Conservation (phyloP, 805 yeast species). For the Yarrowia sp. region DNA sequence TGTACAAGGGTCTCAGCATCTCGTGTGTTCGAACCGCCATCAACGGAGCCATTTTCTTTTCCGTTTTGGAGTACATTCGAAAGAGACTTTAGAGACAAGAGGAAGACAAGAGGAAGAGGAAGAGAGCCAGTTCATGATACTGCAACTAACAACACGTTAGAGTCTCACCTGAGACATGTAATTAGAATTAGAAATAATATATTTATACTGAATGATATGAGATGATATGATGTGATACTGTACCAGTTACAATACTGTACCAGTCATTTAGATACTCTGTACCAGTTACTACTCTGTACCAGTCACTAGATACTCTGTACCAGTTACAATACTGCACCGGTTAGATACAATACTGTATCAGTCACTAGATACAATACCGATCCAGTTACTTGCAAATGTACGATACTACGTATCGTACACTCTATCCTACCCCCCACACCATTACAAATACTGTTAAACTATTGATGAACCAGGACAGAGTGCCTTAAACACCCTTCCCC, state of each 20-base stretch:
- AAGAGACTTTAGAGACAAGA: not conserved
- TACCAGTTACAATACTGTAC: too few relatives aligned
- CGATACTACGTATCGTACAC: too few relatives aligned
- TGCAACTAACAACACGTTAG: not conserved
- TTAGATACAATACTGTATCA: too few relatives aligned
- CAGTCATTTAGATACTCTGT: too few relatives aligned
- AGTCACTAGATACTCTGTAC: too few relatives aligned
- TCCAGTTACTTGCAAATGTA: too few relatives aligned
- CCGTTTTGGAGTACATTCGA: constrained; percentile 41
- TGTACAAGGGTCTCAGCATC: constrained; percentile 77
- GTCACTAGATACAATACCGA: too few relatives aligned
- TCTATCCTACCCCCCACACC: too few relatives aligned
- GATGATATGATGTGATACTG: too few relatives aligned
- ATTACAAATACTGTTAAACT: not conserved
- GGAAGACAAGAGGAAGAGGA: too few relatives aligned
- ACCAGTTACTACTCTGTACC: too few relatives aligned
- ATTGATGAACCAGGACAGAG: not conserved
- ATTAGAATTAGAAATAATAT: constrained; percentile 7
- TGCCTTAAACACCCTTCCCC: not conserved
- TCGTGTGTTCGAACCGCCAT: constrained; percentile 67
- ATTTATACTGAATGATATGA: not conserved
- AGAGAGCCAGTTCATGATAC: not conserved
- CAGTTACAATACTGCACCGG: too few relatives aligned
- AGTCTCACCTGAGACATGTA: constrained; percentile 4
- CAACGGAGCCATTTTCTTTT: constrained; percentile 72